Percentiles rank a stretch among this genome's conserved stretches.
Conservation (phyloP, 2,329 filamentous ascomycete species). For the Plectosphaerella sp. region DNA sequence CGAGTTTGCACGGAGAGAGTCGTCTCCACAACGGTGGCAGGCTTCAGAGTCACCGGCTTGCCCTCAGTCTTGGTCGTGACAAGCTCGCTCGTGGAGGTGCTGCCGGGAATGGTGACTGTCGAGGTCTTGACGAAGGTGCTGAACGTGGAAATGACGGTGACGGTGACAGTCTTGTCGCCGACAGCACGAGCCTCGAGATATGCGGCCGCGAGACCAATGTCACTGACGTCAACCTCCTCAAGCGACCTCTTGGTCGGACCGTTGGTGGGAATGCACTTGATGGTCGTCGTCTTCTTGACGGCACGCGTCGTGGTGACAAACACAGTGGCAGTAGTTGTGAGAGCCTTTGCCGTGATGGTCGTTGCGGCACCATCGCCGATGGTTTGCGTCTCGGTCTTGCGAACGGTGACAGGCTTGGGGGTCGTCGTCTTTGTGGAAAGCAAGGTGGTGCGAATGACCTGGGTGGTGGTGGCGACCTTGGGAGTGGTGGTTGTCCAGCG, state of each 20-base stretch:
- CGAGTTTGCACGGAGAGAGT: not conserved
- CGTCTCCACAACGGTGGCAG: not conserved
- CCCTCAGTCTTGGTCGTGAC: constrained; percentile 1
- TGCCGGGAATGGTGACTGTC: constrained; percentile 5
- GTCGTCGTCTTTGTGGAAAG: constrained; percentile 5
- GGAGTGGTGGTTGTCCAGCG: constrained; percentile 15
- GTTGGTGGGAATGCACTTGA: constrained; percentile 1
- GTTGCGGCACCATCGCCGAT: not conserved
- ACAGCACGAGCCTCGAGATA: not conserved
- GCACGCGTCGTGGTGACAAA: not conserved
- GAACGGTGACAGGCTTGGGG: not conserved
- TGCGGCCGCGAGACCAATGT: not conserved
- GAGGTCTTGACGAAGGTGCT: constrained; percentile 16
- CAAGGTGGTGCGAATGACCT: not conserved
- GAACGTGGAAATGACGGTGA: not conserved
- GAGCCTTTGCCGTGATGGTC: not conserved
- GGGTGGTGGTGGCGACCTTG: constrained; percentile 13
- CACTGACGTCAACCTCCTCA: not conserved
- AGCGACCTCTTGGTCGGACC: not conserved
- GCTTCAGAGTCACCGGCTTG: constrained; percentile 6
- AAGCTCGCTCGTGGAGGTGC: constrained; percentile 1
- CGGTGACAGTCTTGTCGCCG: not conserved
- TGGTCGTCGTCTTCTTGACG: constrained; percentile 1
- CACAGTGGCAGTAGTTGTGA: constrained; percentile 3
- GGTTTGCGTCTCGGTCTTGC: not conserved